A percentile compares a stretch with the other conserved stretches of the same genome.
Evolutionary conservation across 768 basidiomycete species (phyloP).

Genomic region (Suillus occidentalis): DNA sequence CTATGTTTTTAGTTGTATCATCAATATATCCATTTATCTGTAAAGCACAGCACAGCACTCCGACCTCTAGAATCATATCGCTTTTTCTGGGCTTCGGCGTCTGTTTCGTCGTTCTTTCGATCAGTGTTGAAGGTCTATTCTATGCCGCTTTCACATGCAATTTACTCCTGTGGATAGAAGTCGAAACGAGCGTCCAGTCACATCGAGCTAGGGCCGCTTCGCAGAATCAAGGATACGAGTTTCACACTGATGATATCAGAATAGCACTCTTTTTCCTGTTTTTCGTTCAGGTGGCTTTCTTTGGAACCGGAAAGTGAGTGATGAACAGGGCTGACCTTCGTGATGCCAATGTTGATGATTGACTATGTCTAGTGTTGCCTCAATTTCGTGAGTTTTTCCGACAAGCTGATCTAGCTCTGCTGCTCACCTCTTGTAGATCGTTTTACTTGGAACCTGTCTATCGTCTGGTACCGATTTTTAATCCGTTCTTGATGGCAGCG

Average conservation of each 20-base stretch:
- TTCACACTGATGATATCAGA: slow-evolving; percentile 62
- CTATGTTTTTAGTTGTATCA: slow-evolving; percentile 32
- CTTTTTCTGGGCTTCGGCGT: slow-evolving; percentile 74
- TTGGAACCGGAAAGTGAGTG: slow-evolving; percentile 80
- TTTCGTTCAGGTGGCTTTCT: slow-evolving; percentile 85
- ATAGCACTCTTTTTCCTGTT: slow-evolving; percentile 82
- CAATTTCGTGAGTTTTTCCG: slow-evolving; percentile 62
- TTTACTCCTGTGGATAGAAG: slow-evolving; percentile 64
- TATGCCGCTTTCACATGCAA: slow-evolving; percentile 67
- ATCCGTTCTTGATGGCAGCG: slow-evolving; percentile 78
- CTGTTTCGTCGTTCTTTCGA: slow-evolving; percentile 77
- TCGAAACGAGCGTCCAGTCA: slow-evolving; percentile 45
- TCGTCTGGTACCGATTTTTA: slow-evolving; percentile 82
- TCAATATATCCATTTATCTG: slow-evolving; percentile 52
- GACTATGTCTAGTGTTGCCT: slow-evolving; percentile 58
- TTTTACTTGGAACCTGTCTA: slow-evolving; percentile 90
- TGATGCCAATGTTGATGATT: slow-evolving; percentile 2
- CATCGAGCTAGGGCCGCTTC: slow-evolving; percentile 3
- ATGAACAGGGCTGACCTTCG: background rate
- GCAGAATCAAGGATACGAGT: slow-evolving; percentile 35
- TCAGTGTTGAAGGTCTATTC: slow-evolving; percentile 81
- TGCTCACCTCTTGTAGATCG: slow-evolving; percentile 42
- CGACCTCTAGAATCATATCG: slow-evolving; percentile 52
- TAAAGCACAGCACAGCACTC: slow-evolving; percentile 34
- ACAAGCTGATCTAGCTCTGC: background rate